Base-by-base conservation (phyloP, 345 rosid species). In the Noccaea caerulescens region DNA sequence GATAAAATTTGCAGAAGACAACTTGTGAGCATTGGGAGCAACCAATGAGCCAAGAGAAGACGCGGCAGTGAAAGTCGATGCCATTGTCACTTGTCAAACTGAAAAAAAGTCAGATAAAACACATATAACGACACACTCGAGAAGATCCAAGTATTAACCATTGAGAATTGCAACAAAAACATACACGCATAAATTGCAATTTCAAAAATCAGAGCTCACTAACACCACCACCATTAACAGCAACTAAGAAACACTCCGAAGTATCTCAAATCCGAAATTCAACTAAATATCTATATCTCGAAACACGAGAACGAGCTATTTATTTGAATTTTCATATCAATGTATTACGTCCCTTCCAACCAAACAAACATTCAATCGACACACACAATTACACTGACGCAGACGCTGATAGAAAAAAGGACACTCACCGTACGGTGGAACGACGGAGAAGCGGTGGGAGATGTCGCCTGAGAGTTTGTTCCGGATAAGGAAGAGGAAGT, bases 21-120 rank as follows among this genome's bases (percentile, higher is more conserved):
- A 39, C 2, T 76, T 68, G 10, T 51, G 80, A 68, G 79, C 79
- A 76, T 66, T 83, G 10, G 97, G 84, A 66, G 88, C 86, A 59
- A 80, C 80, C 80, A 89, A 66, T 33, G 91, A 69, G 36, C 91
- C 94, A 64, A 76, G 81, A 3, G 92, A 86, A 16, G 96, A 85
- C 80, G 82, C 82, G 41, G 93, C 83, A 55, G 84, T 80, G 77
- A 91, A 85, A 23, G 89, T 85, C 4, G 88, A 84, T 1, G 99
- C 87, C 99, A 94, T 94, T 39, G 33, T 57, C 49, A 67, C 53
- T 51, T 3, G 30, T 20, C 47, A 13, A 52, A 67, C 71, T 67
- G 62, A 27, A 5, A 57, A 57, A 57, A 32, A 20, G 16, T 38
- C 32, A 58, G 10, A 58, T 36, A 44, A 54, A 57, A 36, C 44